Evolutionary conservation across 176 grass and related monocot genomes (phyloP).

Genomic region (Triticum monococcum): DNA sequence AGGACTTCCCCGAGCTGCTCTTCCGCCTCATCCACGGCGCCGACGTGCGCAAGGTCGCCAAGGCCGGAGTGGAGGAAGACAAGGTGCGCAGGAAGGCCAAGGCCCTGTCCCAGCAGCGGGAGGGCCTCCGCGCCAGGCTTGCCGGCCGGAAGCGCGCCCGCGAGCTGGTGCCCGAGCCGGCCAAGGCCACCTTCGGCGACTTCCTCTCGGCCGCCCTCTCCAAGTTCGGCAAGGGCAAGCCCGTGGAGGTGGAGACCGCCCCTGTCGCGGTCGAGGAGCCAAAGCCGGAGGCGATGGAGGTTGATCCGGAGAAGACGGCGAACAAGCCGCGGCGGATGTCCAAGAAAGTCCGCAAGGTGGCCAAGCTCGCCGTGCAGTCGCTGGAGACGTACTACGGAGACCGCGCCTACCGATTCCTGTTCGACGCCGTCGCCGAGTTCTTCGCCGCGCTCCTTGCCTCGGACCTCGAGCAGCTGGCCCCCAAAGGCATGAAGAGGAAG

Average conservation of each 20-base stretch:
- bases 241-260: not conserved
- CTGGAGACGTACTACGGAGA: conserved; percentile 45
- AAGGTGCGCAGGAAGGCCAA: not conserved
- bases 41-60: not conserved
- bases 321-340: not conserved
- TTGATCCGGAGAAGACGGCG: not conserved
- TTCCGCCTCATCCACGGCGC: conserved; percentile 23
- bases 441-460: conserved; percentile 44
- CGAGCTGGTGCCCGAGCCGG: not conserved
- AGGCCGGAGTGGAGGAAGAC: not conserved
- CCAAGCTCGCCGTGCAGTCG: conserved; percentile 28
- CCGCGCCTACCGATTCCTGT: conserved; percentile 48
- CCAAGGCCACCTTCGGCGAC: not conserved
- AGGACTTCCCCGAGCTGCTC: conserved; percentile 52
- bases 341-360: conserved; percentile 11
- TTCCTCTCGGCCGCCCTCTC: not conserved
- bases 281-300: not conserved
- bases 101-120: not conserved
- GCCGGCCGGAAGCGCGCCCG: not conserved
- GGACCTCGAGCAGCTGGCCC: conserved; percentile 33
- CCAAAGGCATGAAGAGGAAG: not conserved
- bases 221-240: not conserved
- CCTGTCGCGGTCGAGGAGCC: not conserved
- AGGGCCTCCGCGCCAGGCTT: not conserved
- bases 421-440: conserved; percentile 40